These are phyloP conservation scores for Yarrowia yakushimensis DNA, from an alignment of 805 yeast genomes.

Conservation along the genomic window DNA sequence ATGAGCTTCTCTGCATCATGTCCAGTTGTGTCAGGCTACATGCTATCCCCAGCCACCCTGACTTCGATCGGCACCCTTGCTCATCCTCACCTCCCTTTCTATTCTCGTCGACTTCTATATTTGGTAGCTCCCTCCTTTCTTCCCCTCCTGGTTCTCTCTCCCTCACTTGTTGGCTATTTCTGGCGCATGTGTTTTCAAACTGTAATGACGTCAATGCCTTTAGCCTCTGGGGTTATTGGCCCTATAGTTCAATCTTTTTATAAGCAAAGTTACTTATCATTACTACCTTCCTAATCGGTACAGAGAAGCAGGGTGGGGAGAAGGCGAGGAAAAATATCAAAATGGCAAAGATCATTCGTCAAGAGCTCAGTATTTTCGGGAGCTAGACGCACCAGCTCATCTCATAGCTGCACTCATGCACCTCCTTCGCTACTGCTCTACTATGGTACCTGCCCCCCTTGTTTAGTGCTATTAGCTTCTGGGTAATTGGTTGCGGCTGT, in stretches of 20 bases:
- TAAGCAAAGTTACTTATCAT: conserved; percentile 1
- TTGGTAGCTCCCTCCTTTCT: neutral
- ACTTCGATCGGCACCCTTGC: neutral
- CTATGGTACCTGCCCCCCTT: neutral
- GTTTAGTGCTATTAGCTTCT: neutral
- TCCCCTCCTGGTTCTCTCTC: neutral
- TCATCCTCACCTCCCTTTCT: neutral
- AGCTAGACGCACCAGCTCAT: neutral
- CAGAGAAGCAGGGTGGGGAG: neutral
- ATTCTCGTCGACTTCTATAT: conserved; percentile 16
- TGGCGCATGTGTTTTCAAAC: neutral
- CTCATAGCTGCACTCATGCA: neutral
- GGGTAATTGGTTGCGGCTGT: neutral
- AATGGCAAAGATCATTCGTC: too few species aligned
- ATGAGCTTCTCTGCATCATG: neutral
- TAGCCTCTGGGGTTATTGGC: neutral
- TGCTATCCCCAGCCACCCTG: neutral
- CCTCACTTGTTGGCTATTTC: neutral
- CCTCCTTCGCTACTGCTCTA: neutral
- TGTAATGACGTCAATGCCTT: conserved; percentile 5
- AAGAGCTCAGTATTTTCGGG: too few species aligned
- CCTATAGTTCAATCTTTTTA: neutral
- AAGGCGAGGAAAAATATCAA: neutral
- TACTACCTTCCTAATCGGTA: conserved; percentile 10
- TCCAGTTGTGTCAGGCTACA: neutral